A percentile compares a stretch with the other conserved stretches of the same genome.
Conservation (phyloP, 2,329 filamentous ascomycete genomes). For the Exophiala lecanii-corni region DNA sequence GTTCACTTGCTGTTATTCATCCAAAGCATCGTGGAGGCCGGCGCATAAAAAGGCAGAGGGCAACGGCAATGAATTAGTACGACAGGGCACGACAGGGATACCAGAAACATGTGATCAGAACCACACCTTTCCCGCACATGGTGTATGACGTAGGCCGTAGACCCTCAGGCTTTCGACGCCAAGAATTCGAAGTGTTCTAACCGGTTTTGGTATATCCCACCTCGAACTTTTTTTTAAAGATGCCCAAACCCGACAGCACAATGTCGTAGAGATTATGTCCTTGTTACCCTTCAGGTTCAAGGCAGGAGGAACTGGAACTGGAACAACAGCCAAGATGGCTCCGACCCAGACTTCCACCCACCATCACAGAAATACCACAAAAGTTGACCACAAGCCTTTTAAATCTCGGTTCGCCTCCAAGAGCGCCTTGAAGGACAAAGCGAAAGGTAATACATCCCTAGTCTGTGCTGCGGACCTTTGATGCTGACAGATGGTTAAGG, state of each 20-base stretch:
- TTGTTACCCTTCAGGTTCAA: slow-evolving; percentile 79
- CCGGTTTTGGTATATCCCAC: neutral
- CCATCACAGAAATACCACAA: slow-evolving; percentile 90
- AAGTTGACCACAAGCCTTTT: slow-evolving; percentile 80
- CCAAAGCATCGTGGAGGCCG: too few species aligned
- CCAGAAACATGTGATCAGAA: too few species aligned
- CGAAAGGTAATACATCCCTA: slow-evolving; percentile 72
- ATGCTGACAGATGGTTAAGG: too few species aligned
- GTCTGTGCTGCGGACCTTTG: too few species aligned
- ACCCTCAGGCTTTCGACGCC: neutral
- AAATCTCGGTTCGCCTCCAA: slow-evolving; percentile 91
- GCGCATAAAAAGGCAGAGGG: too few species aligned
- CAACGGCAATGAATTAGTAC: too few species aligned
- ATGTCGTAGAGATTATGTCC: slow-evolving; percentile 39
- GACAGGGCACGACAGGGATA: too few species aligned
- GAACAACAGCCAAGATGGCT: slow-evolving; percentile 65
- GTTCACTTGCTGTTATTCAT: too few species aligned
- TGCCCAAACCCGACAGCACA: neutral
- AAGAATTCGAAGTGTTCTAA: neutral
- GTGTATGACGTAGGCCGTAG: too few species aligned
- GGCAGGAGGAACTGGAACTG: slow-evolving; percentile 58
- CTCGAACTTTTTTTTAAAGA: neutral
- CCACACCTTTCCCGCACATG: too few species aligned
- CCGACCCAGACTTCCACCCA: slow-evolving; percentile 61
- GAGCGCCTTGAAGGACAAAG: slow-evolving; percentile 73